phyloP scores from a whole-genome alignment of 148 eudicot genomes.

The Silene conica region DNA sequence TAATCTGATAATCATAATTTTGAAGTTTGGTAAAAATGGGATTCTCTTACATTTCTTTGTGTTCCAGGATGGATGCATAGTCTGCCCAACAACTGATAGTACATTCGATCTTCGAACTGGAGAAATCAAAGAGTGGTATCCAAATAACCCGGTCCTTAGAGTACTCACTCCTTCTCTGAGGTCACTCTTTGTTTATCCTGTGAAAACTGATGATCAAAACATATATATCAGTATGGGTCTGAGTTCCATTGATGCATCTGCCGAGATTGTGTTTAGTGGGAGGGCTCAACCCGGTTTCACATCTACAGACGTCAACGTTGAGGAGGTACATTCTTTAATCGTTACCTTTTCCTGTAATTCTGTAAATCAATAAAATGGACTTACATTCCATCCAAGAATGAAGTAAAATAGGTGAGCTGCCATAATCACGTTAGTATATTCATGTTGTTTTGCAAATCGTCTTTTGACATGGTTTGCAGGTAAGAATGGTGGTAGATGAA shows the following conservation, averaged over 20 bases:
- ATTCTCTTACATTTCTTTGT: not conserved
- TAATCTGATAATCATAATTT: too few species aligned
- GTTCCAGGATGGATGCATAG: conserved; percentile 86
- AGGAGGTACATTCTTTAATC: conserved; percentile 53
- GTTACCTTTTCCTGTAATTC: not conserved
- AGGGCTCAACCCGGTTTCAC: conserved; percentile 93
- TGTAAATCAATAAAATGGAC: not conserved
- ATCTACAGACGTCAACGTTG: conserved; percentile 78
- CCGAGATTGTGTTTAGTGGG: conserved; percentile 90
- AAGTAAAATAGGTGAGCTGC: too few species aligned
- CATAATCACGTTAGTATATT: too few species aligned
- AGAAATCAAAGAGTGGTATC: conserved; percentile 85
- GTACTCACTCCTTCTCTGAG: conserved; percentile 83
- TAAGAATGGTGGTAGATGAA: conserved; percentile 91
- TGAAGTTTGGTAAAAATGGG: not conserved
- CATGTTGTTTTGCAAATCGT: not conserved
- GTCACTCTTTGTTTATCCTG: conserved; percentile 63
- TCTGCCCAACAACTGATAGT: conserved; percentile 95
- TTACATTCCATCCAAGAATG: not conserved
- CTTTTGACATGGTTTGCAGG: conserved; percentile 34
- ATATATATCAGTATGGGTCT: conserved; percentile 64
- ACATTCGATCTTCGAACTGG: conserved; percentile 87
- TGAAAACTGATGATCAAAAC: conserved; percentile 67
- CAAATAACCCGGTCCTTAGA: conserved; percentile 85
- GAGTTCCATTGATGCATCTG: conserved; percentile 49